Percentiles rank a stretch among this genome's conserved stretches.
Conservation (phyloP, 225 moss, liverwort and hornwort genomes). For the Rhytidiadelphus loreus region DNA sequence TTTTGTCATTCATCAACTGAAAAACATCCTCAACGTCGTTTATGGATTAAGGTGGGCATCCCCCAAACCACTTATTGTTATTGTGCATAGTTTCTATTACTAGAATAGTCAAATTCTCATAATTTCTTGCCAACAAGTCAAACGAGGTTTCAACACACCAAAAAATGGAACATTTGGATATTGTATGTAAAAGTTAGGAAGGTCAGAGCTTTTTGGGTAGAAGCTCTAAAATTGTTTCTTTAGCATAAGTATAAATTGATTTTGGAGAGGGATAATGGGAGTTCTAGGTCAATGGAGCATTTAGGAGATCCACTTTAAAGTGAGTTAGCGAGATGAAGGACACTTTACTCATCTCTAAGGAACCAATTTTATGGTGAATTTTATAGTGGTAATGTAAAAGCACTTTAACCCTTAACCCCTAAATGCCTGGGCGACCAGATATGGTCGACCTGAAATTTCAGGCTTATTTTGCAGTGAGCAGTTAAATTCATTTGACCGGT, state of each 20-base stretch:
- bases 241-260: accelerated
- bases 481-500: no score
- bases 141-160: accelerated
- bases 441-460: no score
- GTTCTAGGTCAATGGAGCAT: no score
- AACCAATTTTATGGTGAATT: no score
- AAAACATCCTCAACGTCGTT: no score
- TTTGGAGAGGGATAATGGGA: not conserved
- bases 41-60: not conserved
- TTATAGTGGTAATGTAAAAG: no score
- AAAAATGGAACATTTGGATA: not conserved
- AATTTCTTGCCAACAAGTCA: not conserved
- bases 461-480: no score
- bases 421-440: no score
- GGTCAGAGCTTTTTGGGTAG: not conserved
- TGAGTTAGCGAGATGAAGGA: not conserved
- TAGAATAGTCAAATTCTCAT: not conserved
- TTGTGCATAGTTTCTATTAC: no score
- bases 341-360: not conserved
- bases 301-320: not conserved
- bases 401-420: not conserved
- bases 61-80: not conserved
- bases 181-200: not conserved
- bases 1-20: no score
- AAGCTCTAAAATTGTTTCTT: not conserved